Conservation (phyloP, 1,139 yeast species). For the Hyphopichia fennica region DNA sequence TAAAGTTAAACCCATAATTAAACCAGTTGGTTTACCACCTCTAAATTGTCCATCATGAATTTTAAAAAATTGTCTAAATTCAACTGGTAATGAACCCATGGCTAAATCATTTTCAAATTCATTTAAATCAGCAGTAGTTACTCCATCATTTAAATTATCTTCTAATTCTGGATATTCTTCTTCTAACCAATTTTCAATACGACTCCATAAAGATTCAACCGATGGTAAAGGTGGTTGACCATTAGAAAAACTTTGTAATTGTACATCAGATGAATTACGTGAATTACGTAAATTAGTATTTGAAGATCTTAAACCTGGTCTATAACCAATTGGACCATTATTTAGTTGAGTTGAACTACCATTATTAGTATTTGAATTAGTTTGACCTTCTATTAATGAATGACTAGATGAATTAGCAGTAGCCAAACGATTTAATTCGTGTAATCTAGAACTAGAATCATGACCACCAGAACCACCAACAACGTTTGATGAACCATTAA, state of each 20-base stretch:
- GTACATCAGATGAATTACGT: constrained; percentile 33
- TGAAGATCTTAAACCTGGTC: constrained; percentile 43
- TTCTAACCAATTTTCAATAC: constrained; percentile 74
- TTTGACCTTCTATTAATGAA: constrained; percentile 21
- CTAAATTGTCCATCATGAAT: constrained; percentile 82
- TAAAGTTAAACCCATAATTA: constrained; percentile 68
- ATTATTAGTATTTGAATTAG: constrained; percentile 14
- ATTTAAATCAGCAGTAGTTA: constrained; percentile 71
- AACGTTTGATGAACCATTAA: constrained; percentile 17
- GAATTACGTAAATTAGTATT: constrained; percentile 17
- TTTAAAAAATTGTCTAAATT: constrained; percentile 72
- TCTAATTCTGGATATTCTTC: constrained; percentile 77
- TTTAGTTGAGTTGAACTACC: constrained; percentile 16
- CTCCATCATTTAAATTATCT: constrained; percentile 70
- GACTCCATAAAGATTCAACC: constrained; percentile 68
- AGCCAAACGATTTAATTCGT: constrained; percentile 34
- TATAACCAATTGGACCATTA: constrained; percentile 25
- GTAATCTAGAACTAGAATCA: constrained; percentile 31
- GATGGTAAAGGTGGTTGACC: constrained; percentile 75
- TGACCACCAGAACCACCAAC: constrained; percentile 16
- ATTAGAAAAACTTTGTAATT: constrained; percentile 42
- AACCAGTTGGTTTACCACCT: constrained; percentile 75
- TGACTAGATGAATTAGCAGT: constrained; percentile 27
- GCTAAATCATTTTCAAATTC: constrained; percentile 75
- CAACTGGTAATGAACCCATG: constrained; percentile 63